Base-by-base conservation (phyloP, 148 eudicot genomes). In the Selenicereus undatus region DNA sequence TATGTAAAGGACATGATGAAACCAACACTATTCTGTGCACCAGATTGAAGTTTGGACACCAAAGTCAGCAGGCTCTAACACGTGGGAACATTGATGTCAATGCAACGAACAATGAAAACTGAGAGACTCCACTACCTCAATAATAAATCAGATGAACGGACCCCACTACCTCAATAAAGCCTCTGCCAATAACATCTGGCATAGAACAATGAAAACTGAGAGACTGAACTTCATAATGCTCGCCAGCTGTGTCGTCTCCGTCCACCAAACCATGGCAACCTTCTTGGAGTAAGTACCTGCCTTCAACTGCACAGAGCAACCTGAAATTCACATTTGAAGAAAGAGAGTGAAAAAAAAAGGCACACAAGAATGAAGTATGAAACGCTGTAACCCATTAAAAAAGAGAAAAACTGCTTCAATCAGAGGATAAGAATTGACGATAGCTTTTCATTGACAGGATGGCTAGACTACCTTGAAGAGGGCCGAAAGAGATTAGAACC, bases 231-330 rank as follows among this genome's bases (percentile, higher is more conserved):
- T 84, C 89, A 45, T 86, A 87, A 27, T 85, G 84, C 78, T 88
- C 90, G 62, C 82, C 76, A 66, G 64, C 77, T 71, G 86, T 62
- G 69, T 85, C 85, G 77, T 83, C 56, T 83, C 65, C 89, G 74
- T 79, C 95, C 75, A 79, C 78, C 81, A 86, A 62, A 51, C 78
- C 81, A 75, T 77, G 70, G 87, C 92, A 90, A 81, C 80, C 87
- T 86, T 90, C 92, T 81, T 89, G 89, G 76, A 86, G 81, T 82
- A 96, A 88, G 87, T 90, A 91, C 75, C 81, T 90, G 79, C 99
- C 99, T 79, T 96, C 95, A 68, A 96, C 78, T 48, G 95, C 93
- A 88, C 99, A 96, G 35, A 88, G 88, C 73, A 96, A 83, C 87
- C 99, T 96, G 86, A 77, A 69, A 68, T 73, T 62, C 56, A 65